Base-by-base conservation (phyloP, 352 stramenopile genomes). In the Hyphochytrium catenoides region DNA sequence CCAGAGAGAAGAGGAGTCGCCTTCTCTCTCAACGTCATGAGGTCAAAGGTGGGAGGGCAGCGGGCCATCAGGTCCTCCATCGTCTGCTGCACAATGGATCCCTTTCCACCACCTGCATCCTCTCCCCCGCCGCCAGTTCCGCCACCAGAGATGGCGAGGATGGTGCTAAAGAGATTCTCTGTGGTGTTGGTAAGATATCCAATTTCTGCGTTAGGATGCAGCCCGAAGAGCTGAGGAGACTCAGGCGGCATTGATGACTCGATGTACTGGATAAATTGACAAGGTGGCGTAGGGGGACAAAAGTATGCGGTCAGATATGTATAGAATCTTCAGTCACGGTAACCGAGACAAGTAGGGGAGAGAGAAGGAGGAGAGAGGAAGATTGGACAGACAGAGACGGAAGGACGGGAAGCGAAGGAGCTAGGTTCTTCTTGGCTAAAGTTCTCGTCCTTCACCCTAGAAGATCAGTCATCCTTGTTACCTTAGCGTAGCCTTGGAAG, bases 151-250 rank as follows among this genome's bases (percentile, higher is more conserved):
- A 94, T 83, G 14, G 61, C 74, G 26, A 93, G 59, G 37, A 95
- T 92, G 11, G 77, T 90, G 47, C 87, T 81, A 52, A 90, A 94
- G 8, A 95, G 44, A 12, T 54, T 74, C 42, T 90, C 68, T 26
- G 74, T 87, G 17, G 64, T 89, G 12, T 74, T 89, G 3, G 77
- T 93, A 31, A 95, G 57, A 40, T 93, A 95, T 15, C 75, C 74
- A 35, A 94, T 93, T 54, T 95, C 84, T 20, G 82, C 79, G 45
- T 94, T 95, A 19, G 76, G 77, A 43, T 95, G 81, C 26, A 95
- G 55, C 0, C 84, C 79, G 38, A 95, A 95, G 31, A 91, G 64
- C 18, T 71, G 73, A 1, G 84, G 84, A 4, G 66, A 73, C 48
- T 95, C 84, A 0, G 64, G 45, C 15, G 90, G 79, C 57, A 95